Conservation (phyloP, 306 rosid genomes). For the Medicago ruthenica region DNA sequence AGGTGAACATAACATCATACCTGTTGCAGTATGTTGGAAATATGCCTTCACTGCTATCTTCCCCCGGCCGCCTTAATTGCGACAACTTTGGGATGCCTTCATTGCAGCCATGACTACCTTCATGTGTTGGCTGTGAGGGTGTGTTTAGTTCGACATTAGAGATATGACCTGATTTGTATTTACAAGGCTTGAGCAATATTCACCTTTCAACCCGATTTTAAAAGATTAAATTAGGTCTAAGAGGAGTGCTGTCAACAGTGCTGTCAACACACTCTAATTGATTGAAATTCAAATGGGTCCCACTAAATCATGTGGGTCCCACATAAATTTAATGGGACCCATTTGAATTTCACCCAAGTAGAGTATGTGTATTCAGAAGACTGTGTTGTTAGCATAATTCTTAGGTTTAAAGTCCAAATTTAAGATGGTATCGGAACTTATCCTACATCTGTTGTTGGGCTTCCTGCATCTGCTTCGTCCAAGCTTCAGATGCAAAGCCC, state of each 20-base stretch:
- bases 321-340: neutral
- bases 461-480: neutral
- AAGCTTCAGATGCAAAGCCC: neutral
- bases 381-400: neutral
- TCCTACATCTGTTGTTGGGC: neutral
- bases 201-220: neutral
- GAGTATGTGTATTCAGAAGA: neutral
- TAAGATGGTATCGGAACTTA: neutral
- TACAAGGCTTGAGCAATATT: neutral
- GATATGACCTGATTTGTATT: neutral
- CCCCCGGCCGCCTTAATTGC: neutral
- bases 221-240: neutral
- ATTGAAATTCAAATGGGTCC: neutral
- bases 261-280: neutral
- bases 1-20: constrained; percentile 19
- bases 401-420: neutral
- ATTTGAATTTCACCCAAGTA: neutral
- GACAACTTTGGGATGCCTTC: neutral
- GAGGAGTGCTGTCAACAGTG: neutral
- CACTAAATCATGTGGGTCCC: neutral
- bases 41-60: neutral
- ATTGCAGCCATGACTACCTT: neutral
- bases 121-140: neutral
- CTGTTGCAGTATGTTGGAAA: neutral
- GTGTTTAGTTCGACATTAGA: neutral